phyloP scores from a whole-genome alignment of 495 filamentous ascomycete species.

The Aspergillus heteromorphus region DNA sequence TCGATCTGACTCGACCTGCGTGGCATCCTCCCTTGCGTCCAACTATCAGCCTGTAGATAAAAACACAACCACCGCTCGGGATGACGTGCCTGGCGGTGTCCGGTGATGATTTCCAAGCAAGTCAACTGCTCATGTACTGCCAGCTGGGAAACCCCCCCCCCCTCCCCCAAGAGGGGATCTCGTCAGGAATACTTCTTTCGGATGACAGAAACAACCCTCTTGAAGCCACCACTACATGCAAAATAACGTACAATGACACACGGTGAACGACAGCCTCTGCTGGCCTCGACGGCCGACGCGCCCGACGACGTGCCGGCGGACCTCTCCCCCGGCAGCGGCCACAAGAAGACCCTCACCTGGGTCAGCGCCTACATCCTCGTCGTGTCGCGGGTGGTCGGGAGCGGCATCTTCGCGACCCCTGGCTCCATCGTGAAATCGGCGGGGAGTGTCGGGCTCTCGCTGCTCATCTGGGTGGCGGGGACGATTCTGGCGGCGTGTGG shows the following conservation, averaged over 20 bases:
- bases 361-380: conserved; percentile 68
- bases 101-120: conserved; percentile 26
- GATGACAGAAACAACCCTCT: no score
- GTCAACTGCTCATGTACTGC: neutral
- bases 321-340: neutral
- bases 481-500: conserved; percentile 56
- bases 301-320: neutral
- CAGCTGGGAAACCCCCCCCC: no score
- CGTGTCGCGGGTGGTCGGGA: conserved; percentile 69
- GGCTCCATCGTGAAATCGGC: conserved; percentile 61
- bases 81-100: conserved; percentile 28
- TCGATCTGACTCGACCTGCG: neutral
- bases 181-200: neutral
- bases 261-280: conserved; percentile 25
- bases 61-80: conserved; percentile 23
- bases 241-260: conserved; percentile 11
- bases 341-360: conserved; percentile 48
- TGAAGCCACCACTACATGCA: neutral
- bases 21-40: no score
- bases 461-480: conserved; percentile 61
- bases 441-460: conserved; percentile 61
- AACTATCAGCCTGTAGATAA: conserved; percentile 7
- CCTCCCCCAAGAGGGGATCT: neutral
- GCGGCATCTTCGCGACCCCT: conserved; percentile 71
- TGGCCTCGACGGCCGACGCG: conserved; percentile 4